These are phyloP conservation scores for Trypanosoma cruzi DNA, from an alignment of 208 protist species.

Conservation along the genomic window DNA sequence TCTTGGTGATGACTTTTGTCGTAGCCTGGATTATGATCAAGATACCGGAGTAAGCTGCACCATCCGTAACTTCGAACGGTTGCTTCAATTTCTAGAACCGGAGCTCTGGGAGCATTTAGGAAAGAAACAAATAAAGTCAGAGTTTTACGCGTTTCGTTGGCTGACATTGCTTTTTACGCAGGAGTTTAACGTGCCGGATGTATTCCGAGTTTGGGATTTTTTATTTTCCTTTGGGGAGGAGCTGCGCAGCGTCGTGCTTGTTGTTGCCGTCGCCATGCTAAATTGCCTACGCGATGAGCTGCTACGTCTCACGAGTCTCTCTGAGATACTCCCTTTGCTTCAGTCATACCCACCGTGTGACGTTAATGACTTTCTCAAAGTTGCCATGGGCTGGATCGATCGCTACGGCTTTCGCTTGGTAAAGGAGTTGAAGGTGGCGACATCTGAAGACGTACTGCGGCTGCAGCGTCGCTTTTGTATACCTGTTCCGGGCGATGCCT, in stretches of 20 bases:
- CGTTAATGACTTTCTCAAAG: constrained; percentile 56
- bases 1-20: constrained; percentile 78
- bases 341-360: constrained; percentile 59
- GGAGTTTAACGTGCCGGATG: constrained; percentile 80
- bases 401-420: constrained; percentile 48
- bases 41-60: constrained; percentile 58
- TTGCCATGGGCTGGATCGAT: constrained; percentile 54
- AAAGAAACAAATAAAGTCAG: constrained; percentile 39
- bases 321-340: constrained; percentile 61
- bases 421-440: constrained; percentile 34
- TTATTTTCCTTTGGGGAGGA: constrained; percentile 76
- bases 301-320: constrained; percentile 35
- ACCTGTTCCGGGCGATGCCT: background rate
- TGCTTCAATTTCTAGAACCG: constrained; percentile 66
- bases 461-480: constrained; percentile 35
- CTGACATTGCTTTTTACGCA: constrained; percentile 87
- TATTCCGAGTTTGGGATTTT: constrained; percentile 88
- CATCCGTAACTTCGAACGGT: constrained; percentile 61
- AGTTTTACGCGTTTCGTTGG: constrained; percentile 87
- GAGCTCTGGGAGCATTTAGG: constrained; percentile 55
- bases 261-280: constrained; percentile 66
- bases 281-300: constrained; percentile 43
- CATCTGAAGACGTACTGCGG: constrained; percentile 34
- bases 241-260: constrained; percentile 46
- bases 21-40: constrained; percentile 54